Conservation (phyloP, 2,329 filamentous ascomycete genomes). For the Penicillium freii region DNA sequence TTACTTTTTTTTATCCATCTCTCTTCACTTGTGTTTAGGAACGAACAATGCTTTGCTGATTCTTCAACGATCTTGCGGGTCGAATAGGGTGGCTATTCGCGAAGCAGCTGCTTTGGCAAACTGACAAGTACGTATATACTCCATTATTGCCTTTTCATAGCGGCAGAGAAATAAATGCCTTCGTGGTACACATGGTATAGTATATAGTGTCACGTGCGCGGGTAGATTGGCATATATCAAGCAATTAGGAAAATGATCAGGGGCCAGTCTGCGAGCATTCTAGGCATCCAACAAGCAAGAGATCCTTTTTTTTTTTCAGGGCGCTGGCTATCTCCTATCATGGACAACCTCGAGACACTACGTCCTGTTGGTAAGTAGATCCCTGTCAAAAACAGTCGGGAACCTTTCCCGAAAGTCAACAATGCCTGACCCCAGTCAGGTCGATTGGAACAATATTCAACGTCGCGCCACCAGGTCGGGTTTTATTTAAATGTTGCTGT, state of each 20-base stretch:
- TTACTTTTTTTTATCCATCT: neutral
- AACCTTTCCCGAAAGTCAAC: neutral
- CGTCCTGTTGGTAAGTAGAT: slow-evolving; percentile 32
- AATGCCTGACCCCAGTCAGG: slow-evolving; percentile 30
- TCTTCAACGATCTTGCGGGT: neutral
- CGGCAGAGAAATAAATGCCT: neutral
- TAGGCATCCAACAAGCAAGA: neutral
- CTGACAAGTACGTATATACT: too few relatives aligned
- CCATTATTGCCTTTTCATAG: too few relatives aligned
- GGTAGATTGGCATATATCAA: neutral
- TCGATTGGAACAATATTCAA: slow-evolving; percentile 47
- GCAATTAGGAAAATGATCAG: neutral
- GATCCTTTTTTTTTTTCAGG: accelerated
- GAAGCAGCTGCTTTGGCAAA: neutral
- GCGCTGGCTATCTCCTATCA: slow-evolving; percentile 36
- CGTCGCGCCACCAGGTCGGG: slow-evolving; percentile 42
- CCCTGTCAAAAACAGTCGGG: neutral
- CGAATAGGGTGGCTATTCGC: neutral
- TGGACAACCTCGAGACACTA: slow-evolving; percentile 48
- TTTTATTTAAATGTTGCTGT: slow-evolving; percentile 49
- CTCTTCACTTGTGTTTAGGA: neutral
- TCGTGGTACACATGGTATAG: neutral
- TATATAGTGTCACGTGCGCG: slow-evolving; percentile 6
- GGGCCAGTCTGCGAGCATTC: neutral
- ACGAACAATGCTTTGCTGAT: neutral